Evolutionary conservation across 192 early-diverging fungal genomes (phyloP).

Genomic region (Coemansia sp.): DNA sequence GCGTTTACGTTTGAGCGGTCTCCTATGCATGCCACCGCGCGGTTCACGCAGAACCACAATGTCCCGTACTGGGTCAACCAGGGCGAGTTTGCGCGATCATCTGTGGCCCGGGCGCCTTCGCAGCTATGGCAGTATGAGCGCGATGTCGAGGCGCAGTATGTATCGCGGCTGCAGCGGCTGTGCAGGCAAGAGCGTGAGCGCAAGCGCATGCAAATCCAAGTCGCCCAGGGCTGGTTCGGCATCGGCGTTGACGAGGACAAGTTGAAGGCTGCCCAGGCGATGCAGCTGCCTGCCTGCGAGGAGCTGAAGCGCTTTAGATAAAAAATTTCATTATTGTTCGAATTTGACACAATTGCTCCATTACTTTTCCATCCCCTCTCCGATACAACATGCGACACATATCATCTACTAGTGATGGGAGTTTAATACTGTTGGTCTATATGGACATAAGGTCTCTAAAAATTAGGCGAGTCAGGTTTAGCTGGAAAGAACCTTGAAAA

Average conservation of each 20-base stretch:
- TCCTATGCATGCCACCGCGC: constrained; percentile 53
- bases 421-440: too few species aligned
- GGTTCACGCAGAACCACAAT: constrained; percentile 61
- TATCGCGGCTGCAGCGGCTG: constrained; percentile 61
- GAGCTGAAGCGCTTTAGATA: constrained; percentile 61
- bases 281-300: constrained; percentile 72
- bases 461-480: too few species aligned
- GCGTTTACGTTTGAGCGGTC: constrained; percentile 67
- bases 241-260: constrained; percentile 63
- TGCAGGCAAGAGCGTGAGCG: constrained; percentile 71
- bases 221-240: constrained; percentile 73
- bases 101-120: constrained; percentile 33
- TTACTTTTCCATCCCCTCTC: too few species aligned
- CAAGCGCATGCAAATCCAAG: constrained; percentile 57
- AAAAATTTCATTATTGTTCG: too few species aligned
- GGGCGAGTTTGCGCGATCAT: constrained; percentile 51
- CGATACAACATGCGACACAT: too few species aligned
- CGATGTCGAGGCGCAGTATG: constrained; percentile 71
- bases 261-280: constrained; percentile 67
- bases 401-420: too few species aligned
- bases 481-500: too few species aligned
- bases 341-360: too few species aligned
- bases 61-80: constrained; percentile 84
- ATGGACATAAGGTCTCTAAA: too few species aligned
- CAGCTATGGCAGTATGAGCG: constrained; percentile 71